Base-by-base conservation (phyloP, 352 stramenopile genomes). In the Globisporangium polare region DNA sequence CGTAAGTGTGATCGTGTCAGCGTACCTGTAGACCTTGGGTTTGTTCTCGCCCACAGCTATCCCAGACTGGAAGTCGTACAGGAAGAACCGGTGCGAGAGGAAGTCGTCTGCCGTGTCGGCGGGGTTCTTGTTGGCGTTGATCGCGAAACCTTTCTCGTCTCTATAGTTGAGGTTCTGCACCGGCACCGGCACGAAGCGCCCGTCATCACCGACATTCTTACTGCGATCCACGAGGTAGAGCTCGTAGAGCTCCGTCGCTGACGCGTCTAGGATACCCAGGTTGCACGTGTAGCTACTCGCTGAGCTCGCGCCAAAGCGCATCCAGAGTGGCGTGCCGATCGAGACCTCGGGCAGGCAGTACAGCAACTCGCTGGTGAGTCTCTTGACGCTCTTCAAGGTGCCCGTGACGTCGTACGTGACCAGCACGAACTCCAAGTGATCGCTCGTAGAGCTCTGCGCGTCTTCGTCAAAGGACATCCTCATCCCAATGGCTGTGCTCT, bases 21-120 rank as follows among this genome's bases (percentile, higher is more conserved):
- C 90, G 58, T 95, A 96, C 17, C 82, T 74, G 50, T 89, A 71
- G 1, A 88, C 80, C 20, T 78, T 74, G 0, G 83, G 69, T 51
- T 72, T 80, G 9, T 58, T 79, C 31, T 80, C 75, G 7, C 71
- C 73, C 2, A 69, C 51, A 39, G 73, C 63, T 10, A 92, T 67
- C 7, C 89, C 86, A 0, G 83, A 92, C 20, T 83, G 69, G 51
- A 81, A 75, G 62, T 98, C 95, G 54, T 92, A 93, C 27, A 98
- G 67, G 64, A 98, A 96, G 64, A 98, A 98, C 1, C 94, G 80
- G 26, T 97, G 84, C 35, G 73, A 95, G 20, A 98, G 73, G 22
- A 94, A 73, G 66, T 98, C 90, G 72, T 97, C 80, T 12, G 78
- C 42, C 7, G 69, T 64, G 57, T 97, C 89, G 1, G 61, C 60